phyloP scores from a whole-genome alignment of 2,329 filamentous ascomycete genomes.

The Cordyceps militaris region DNA sequence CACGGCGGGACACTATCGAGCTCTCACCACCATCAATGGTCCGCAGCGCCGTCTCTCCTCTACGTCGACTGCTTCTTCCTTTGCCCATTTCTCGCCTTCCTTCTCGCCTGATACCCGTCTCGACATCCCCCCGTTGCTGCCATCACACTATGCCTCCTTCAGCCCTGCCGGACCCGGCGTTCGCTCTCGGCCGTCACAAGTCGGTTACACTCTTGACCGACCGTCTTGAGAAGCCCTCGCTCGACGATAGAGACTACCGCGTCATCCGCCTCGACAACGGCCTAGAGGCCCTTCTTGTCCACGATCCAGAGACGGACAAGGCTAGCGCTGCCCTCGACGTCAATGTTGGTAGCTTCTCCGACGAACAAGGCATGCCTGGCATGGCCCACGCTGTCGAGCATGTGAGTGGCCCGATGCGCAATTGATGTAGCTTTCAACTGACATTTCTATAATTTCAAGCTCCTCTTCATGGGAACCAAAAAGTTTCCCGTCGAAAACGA shows the following conservation, averaged over 20 bases:
- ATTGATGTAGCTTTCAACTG: no score
- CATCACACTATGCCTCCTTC: background rate
- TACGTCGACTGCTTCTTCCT: conserved; percentile 2
- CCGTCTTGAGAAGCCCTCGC: conserved; percentile 69
- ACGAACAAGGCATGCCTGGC: conserved; percentile 82
- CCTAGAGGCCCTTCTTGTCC: conserved; percentile 84
- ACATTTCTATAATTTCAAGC: conserved; percentile 27
- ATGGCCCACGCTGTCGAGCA: conserved; percentile 97
- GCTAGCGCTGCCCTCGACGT: conserved; percentile 92
- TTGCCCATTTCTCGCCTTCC: background rate
- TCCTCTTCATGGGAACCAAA: conserved; percentile 97
- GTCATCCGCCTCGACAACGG: conserved; percentile 80
- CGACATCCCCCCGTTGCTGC: background rate
- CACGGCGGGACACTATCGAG: background rate
- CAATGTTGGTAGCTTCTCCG: conserved; percentile 92
- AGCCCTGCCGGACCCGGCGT: conserved; percentile 26
- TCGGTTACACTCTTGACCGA: conserved; percentile 51
- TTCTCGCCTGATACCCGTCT: background rate
- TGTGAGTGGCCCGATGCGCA: conserved; percentile 34
- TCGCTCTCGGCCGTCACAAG: conserved; percentile 20
- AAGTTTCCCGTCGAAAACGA: conserved; percentile 96
- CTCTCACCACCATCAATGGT: conserved; percentile 9
- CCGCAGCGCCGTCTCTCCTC: conserved; percentile 2
- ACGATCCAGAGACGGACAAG: conserved; percentile 94
- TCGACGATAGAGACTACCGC: conserved; percentile 82